Base-by-base conservation (phyloP, 768 basidiomycete species). In the Pleurotus cornucopiae region DNA sequence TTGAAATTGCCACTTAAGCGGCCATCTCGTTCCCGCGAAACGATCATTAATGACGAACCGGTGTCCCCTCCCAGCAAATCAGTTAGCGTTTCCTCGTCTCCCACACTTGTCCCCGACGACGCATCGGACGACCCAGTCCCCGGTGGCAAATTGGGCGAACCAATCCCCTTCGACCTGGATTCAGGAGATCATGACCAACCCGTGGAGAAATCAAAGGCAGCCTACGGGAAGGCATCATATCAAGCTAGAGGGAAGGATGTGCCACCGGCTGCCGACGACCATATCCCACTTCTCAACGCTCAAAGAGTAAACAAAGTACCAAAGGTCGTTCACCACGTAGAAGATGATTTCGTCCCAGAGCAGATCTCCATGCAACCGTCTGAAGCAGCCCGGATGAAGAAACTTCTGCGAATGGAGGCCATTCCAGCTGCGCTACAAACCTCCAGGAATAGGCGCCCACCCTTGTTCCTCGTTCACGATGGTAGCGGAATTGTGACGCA, bases 391-490 rank as follows among this genome's bases (percentile, higher is more conserved):
- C 41, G 41, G n/a, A 44, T 44, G 41, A 44, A 44, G 41, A 44
- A 21, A 44, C 41, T 44, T 18, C 20, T 44, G 4, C 41, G 41
- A 14, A 44, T 44, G 41, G 14, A 44, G 41, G 11, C 41, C 41
- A 44, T 44, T 21, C 41, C 41, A 6, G 41, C 41, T 44, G n/a
- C 41, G n/a, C 13, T 44, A 3, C 41, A 44, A 44, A 21, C n/a
- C 20, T 16, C 41, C 1, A n/a, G 13, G 20, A 57, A 65, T 6
- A 23, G 52, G 11, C 57, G 48, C 2, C 53, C 66, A 0, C 86
- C 82, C 1, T 72, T 91, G 3, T 78, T 88, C 55, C 75, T 91
- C 20, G 73, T 91, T 7, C 88, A 91, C 61, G 89, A 90, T 58
- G 89, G 89, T 4, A 86, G 84, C 59, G 89, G 89, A 0, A 65